These are phyloP conservation scores for Yarrowia sp. DNA, from an alignment of 805 yeast genomes.

Conservation along the genomic window DNA sequence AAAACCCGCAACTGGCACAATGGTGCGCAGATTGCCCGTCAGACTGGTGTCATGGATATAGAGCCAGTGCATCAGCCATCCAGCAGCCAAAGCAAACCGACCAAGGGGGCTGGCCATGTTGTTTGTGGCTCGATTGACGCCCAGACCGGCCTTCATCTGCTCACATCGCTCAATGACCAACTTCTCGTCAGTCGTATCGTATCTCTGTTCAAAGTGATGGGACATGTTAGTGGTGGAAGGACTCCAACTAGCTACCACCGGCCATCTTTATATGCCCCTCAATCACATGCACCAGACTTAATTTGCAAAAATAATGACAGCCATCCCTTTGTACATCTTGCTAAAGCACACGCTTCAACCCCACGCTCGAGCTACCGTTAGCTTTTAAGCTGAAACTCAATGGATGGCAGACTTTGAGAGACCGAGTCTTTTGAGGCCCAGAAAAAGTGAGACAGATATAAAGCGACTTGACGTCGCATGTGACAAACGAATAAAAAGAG, in stretches of 20 bases:
- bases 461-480: too few relatives aligned
- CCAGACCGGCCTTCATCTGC: slow-evolving; percentile 27
- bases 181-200: slow-evolving; percentile 17
- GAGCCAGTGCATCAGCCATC: slow-evolving; percentile 34
- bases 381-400: slow-evolving; percentile 9
- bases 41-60: slow-evolving; percentile 18
- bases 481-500: too few relatives aligned
- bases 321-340: background rate
- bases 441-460: too few relatives aligned
- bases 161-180: slow-evolving; percentile 17
- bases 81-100: slow-evolving; percentile 12
- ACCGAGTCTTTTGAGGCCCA: background rate
- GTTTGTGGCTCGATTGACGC: slow-evolving; percentile 25
- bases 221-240: background rate
- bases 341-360: slow-evolving; percentile 17
- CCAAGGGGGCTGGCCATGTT: slow-evolving; percentile 32
- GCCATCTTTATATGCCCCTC: slow-evolving; percentile 1
- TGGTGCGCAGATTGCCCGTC: background rate
- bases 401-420: background rate
- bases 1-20: slow-evolving; percentile 10
- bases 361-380: slow-evolving; percentile 1
- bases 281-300: slow-evolving; percentile 18
- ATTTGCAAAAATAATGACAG: background rate
- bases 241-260: background rate
- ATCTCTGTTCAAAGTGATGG: slow-evolving; percentile 6